A percentile compares a stretch with the other conserved stretches of the same genome.
phyloP scores from a whole-genome alignment of 169 alveolate genomes.

The Babesia bovis region DNA sequence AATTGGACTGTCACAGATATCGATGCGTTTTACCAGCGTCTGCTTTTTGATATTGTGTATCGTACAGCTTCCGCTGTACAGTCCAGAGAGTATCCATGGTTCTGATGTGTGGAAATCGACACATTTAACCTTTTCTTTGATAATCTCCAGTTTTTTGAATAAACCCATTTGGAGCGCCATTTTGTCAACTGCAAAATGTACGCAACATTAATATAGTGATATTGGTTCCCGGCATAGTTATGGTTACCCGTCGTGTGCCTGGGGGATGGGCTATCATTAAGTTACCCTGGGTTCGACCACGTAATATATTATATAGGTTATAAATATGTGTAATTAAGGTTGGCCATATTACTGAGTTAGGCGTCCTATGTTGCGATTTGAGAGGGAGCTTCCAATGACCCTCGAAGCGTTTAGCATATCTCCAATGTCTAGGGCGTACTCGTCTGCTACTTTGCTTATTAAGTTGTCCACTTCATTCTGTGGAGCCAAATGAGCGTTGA shows the following conservation, averaged over 20 bases:
- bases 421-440: constrained; percentile 56
- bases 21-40: constrained; percentile 90
- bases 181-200: constrained; percentile 17
- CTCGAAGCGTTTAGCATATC: constrained; percentile 16
- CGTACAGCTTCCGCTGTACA: constrained; percentile 90
- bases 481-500: constrained; percentile 46
- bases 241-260: background rate
- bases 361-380: background rate
- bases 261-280: background rate
- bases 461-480: constrained; percentile 47
- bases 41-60: constrained; percentile 87
- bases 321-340: background rate
- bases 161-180: constrained; percentile 92
- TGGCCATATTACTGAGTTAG: background rate
- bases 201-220: no score
- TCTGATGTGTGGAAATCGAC: constrained; percentile 94
- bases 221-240: no score
- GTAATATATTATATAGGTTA: background rate
- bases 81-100: constrained; percentile 94
- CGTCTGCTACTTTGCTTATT: constrained; percentile 60
- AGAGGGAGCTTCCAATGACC: constrained; percentile 16
- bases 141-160: constrained; percentile 89
- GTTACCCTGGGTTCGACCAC: background rate
- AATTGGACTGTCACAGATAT: constrained; percentile 90
- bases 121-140: constrained; percentile 93